Conservation (phyloP, 768 basidiomycete species). For the Suillus bovinus region DNA sequence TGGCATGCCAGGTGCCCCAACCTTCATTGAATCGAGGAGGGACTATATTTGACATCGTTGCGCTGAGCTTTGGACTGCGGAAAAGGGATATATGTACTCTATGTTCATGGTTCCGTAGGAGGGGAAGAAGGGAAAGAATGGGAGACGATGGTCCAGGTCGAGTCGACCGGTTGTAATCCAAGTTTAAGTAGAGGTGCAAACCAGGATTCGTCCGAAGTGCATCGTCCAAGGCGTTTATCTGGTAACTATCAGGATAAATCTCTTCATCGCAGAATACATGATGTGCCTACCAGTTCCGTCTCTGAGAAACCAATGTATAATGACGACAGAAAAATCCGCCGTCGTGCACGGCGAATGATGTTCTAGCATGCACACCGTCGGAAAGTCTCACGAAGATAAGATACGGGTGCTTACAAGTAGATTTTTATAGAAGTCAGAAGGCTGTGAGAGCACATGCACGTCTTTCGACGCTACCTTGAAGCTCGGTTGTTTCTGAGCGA, state of each 20-base stretch:
- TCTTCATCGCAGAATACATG: not conserved
- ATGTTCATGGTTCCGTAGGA: slow-evolving; percentile 69
- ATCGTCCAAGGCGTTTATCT: slow-evolving; percentile 70
- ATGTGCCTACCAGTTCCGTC: slow-evolving; percentile 65
- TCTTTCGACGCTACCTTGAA: slow-evolving; percentile 46
- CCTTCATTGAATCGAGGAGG: slow-evolving; percentile 97
- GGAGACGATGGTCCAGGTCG: slow-evolving; percentile 73
- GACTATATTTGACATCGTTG: slow-evolving; percentile 71
- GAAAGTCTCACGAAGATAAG: not conserved
- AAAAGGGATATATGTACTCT: slow-evolving; percentile 82
- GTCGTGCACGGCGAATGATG: slow-evolving; percentile 75
- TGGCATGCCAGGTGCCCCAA: slow-evolving; percentile 98
- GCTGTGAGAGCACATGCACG: slow-evolving; percentile 56
- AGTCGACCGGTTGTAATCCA: slow-evolving; percentile 82
- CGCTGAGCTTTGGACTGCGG: slow-evolving; percentile 81
- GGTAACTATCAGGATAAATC: slow-evolving; percentile 3
- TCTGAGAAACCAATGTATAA: slow-evolving; percentile 86
- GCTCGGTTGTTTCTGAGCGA: slow-evolving; percentile 46
- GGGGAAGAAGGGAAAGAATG: slow-evolving; percentile 65
- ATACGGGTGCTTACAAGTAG: slow-evolving; percentile 50
- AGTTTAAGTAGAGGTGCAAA: slow-evolving; percentile 68
- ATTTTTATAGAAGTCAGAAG: slow-evolving; percentile 54
- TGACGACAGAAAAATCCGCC: slow-evolving; percentile 86
- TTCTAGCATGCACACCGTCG: slow-evolving; percentile 43
- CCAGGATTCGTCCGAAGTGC: slow-evolving; percentile 59